Percentiles rank a stretch among this genome's conserved stretches.
phyloP scores from a whole-genome alignment of 257 asterid species.

The Nyctanthes arbortristis region DNA sequence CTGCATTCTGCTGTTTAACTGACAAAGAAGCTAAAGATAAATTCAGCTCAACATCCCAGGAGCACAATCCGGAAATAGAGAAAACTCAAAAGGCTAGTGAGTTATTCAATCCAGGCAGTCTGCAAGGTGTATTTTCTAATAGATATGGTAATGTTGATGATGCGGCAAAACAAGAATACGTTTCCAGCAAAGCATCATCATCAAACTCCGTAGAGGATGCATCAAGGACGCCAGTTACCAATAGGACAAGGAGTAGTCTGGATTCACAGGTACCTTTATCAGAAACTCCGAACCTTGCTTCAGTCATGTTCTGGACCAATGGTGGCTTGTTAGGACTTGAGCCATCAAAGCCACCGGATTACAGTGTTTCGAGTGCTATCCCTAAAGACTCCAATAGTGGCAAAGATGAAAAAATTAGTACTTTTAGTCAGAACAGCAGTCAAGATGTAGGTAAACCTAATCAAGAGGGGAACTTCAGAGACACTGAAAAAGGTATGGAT shows the following conservation, averaged over 20 bases:
- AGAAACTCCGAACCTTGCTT: conserved; percentile 45
- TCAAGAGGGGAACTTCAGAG: conserved; percentile 31
- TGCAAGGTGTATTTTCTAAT: conserved; percentile 30
- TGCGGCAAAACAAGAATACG: conserved; percentile 37
- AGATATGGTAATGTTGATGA: conserved; percentile 32
- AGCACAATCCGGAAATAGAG: conserved; percentile 29
- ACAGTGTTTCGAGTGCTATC: conserved; percentile 36
- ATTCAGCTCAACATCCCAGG: conserved; percentile 25
- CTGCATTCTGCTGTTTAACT: conserved; percentile 15
- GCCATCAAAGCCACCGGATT: conserved; percentile 97
- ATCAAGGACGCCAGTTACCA: conserved; percentile 28
- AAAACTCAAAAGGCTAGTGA: conserved; percentile 44
- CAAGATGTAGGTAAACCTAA: conserved; percentile 37
- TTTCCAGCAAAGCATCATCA: conserved; percentile 27
- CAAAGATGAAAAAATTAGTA: conserved; percentile 32
- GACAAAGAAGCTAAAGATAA: conserved; percentile 20
- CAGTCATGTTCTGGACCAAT: conserved; percentile 88
- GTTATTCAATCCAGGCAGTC: conserved; percentile 33
- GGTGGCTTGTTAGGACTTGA: conserved; percentile 95
- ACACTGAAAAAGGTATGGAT: conserved; percentile 29
- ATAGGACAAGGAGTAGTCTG: conserved; percentile 32
- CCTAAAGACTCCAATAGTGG: conserved; percentile 32
- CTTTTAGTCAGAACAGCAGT: conserved; percentile 25
- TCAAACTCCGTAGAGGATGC: conserved; percentile 30
- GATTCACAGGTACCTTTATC: conserved; percentile 51